Evolutionary conservation across 2,329 filamentous ascomycete genomes (phyloP).

Genomic region (Phyllosticta capitalensis): DNA sequence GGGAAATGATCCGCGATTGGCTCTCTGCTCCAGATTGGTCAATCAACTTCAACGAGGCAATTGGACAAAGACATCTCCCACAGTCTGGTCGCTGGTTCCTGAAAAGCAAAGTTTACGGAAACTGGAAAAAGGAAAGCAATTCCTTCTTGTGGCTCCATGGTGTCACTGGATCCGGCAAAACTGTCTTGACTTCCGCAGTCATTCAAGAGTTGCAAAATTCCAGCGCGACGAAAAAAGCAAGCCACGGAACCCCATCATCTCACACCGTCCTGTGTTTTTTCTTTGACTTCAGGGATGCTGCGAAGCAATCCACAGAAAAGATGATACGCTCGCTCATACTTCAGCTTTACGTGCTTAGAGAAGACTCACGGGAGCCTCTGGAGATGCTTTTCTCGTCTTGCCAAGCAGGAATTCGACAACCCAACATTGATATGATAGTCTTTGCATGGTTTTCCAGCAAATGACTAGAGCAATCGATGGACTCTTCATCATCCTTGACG

Average conservation of each 20-base stretch:
- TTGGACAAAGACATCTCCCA: conserved; percentile 18
- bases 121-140: conserved; percentile 19
- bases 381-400: not conserved
- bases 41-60: conserved; percentile 20
- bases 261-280: conserved; percentile 22
- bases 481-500: conserved; percentile 20
- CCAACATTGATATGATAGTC: not conserved
- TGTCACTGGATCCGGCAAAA: conserved; percentile 36
- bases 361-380: not conserved
- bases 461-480: too few species aligned
- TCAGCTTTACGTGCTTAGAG: conserved; percentile 22
- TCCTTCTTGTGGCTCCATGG: conserved; percentile 29
- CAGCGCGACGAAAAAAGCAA: not conserved
- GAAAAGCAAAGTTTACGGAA: conserved; percentile 13
- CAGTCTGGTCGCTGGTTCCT: too few species aligned
- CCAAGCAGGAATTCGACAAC: not conserved
- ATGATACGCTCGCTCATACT: conserved; percentile 30
- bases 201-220: conserved; percentile 21
- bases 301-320: conserved; percentile 26
- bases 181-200: conserved; percentile 30
- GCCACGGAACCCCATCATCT: not conserved
- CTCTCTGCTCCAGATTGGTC: conserved; percentile 23
- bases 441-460: too few species aligned
- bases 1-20: conserved; percentile 14
- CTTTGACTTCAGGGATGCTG: conserved; percentile 19